Evolutionary conservation across 1,284 basidiomycete species (phyloP).

Genomic region (Pseudozyma thailandica): DNA sequence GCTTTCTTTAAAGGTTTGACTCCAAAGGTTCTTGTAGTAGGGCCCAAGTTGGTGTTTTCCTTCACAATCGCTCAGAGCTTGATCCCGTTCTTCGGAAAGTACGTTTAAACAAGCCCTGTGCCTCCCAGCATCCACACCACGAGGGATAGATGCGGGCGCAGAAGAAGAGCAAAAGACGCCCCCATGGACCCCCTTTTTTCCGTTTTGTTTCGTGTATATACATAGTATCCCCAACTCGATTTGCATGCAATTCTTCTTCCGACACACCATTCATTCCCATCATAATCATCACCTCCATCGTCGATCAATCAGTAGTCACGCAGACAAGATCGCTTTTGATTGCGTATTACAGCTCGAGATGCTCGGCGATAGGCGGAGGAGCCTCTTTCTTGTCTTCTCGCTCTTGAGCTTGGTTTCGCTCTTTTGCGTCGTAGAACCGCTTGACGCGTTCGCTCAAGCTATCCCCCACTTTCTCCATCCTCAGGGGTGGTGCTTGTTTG

Average conservation of each 20-base stretch:
- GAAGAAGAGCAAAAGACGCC: background rate
- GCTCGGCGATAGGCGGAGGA: slow-evolving; percentile 2
- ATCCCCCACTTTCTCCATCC: slow-evolving; percentile 47
- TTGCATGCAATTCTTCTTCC: too few species aligned
- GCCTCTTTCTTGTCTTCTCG: background rate
- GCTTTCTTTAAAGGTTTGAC: slow-evolving; percentile 99
- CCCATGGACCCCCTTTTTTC: background rate
- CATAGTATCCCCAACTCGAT: too few species aligned
- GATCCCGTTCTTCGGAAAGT: slow-evolving; percentile 89
- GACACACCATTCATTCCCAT: too few species aligned
- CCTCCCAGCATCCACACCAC: background rate
- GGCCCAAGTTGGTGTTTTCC: slow-evolving; percentile 96
- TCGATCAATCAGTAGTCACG: too few species aligned
- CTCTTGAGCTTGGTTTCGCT: slow-evolving; percentile 1
- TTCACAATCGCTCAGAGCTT: slow-evolving; percentile 96
- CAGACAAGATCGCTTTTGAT: background rate
- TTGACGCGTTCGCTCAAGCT: slow-evolving; percentile 45
- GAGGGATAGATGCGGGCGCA: background rate
- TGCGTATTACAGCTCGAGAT: slow-evolving; percentile 20
- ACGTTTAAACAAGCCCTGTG: slow-evolving; percentile 25
- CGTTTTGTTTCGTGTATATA: too few species aligned
- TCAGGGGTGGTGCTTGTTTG: slow-evolving; percentile 8
- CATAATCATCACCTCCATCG: too few species aligned
- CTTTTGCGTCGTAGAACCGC: slow-evolving; percentile 41
- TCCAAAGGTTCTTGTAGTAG: slow-evolving; percentile 84